Base-by-base conservation (phyloP, 225 moss, liverwort and hornwort genomes). In the Thuidium tamariscinum region DNA sequence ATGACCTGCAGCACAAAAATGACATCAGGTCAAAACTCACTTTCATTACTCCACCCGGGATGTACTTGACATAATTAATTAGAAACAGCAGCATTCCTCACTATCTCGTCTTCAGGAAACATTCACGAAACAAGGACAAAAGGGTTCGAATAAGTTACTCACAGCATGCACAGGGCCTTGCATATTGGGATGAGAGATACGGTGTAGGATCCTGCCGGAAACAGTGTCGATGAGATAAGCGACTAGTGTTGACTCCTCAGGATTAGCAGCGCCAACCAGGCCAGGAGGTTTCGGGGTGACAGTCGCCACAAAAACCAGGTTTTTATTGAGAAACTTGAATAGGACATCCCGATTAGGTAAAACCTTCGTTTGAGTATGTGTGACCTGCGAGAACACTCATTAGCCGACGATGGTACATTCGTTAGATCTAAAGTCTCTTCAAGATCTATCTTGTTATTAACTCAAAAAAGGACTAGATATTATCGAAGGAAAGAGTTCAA, bases 101-200 rank as follows among this genome's bases (percentile, higher is more conserved):
- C 61, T 60, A 62, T 46, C 71, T 66, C 63, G 42, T 51, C 57
- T 61, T 83, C 23, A 42, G 55, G 26, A 76, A 85, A 55, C 15
- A 79, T 71, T 54, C 59, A 63, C 37, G 42, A 16, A 79, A 79
- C 63, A 34, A 81, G 79, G 17, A 56, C n/a, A 22, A 73, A 78
- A 51, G 51, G 36, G n/a, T 70, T n/a, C 57, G n/a, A 61, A 46
- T 69, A 76, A 74, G 79, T 34, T 77, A 86, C 91, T 86, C 94
- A 99, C 99, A 89, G 97, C 97, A 93, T 95, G 94, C 41, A 99
- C 95, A 88, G 98, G 98, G 77, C 97, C 98, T 92, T 95, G 97
- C 94, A 89, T 91, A 56, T 87, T 91, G 72, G 94, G 97, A 89
- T 99, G 97, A 81, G 95, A 88, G 23, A 99, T 89, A 68, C 97